Evolutionary conservation across 257 asterid genomes (phyloP).

Genomic region (Fraxinus excelsior): DNA sequence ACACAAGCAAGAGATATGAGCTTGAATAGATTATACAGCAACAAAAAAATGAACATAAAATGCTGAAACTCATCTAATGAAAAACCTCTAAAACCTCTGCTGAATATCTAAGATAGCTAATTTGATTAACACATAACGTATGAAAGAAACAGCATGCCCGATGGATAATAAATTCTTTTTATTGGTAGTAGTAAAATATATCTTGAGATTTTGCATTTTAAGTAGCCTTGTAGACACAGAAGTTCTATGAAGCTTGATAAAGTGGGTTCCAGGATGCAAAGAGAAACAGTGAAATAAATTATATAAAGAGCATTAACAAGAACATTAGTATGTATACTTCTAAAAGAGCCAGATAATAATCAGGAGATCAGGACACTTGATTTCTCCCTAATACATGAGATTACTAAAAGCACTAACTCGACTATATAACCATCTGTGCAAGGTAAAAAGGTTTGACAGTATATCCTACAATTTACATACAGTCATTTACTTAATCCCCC

Average conservation of each 20-base stretch:
- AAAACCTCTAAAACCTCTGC: not conserved
- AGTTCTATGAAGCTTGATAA: no score
- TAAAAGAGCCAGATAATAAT: not conserved
- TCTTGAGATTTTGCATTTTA: not conserved
- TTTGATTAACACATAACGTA: not conserved
- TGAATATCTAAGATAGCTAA: not conserved
- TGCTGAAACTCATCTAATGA: not conserved
- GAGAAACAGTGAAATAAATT: no score
- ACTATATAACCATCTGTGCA: not conserved
- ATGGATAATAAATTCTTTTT: not conserved
- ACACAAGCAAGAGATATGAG: slow-evolving; percentile 14
- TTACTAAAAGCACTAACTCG: not conserved
- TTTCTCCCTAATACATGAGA: not conserved
- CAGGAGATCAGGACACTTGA: not conserved
- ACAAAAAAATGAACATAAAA: no score
- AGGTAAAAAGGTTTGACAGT: no score
- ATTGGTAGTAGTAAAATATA: no score
- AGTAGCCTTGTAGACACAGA: no score
- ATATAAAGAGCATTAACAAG: not conserved
- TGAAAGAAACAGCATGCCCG: not conserved
- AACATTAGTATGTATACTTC: not conserved
- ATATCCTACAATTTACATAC: no score
- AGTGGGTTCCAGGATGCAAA: not conserved
- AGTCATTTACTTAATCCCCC: no score
- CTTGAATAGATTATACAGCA: no score